Evolutionary conservation across 305 asterid species (phyloP).

Genomic region (Solanum hybrid): DNA sequence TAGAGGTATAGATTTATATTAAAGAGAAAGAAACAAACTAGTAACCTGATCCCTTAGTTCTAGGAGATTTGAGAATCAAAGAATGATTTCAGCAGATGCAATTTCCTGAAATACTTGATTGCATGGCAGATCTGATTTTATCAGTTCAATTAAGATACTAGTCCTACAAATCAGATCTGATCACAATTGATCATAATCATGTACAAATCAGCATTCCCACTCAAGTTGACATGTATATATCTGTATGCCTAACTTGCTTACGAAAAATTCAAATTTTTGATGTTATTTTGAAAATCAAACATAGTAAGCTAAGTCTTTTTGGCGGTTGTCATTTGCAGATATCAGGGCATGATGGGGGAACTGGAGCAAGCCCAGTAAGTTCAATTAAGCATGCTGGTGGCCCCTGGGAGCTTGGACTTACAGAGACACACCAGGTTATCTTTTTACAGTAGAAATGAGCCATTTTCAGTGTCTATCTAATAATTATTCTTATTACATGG

Average conservation of each 20-base stretch:
- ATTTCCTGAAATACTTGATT: not conserved
- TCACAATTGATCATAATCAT: not conserved
- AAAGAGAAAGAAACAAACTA: not conserved
- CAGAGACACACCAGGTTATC: conserved; percentile 93
- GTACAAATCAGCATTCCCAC: not conserved
- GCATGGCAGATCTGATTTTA: not conserved
- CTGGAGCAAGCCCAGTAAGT: conserved; percentile 99
- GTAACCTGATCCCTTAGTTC: not conserved
- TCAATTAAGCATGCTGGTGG: conserved; percentile 99
- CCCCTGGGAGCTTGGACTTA: conserved; percentile 99
- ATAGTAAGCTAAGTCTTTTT: not conserved
- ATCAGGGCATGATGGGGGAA: conserved; percentile 99
- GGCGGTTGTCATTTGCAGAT: conserved; percentile 37
- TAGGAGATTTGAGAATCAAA: not conserved
- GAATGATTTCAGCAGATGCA: not conserved
- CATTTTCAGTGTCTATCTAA: not conserved
- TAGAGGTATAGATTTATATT: not conserved
- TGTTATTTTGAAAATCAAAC: not conserved
- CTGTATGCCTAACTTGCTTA: not conserved
- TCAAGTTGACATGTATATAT: not conserved
- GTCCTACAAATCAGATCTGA: not conserved
- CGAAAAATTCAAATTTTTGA: not conserved
- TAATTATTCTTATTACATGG: not conserved
- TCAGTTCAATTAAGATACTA: not conserved
- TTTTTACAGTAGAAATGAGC: not conserved